Base-by-base conservation (phyloP, 176 grass and related monocot species). In the Avena eriantha region DNA sequence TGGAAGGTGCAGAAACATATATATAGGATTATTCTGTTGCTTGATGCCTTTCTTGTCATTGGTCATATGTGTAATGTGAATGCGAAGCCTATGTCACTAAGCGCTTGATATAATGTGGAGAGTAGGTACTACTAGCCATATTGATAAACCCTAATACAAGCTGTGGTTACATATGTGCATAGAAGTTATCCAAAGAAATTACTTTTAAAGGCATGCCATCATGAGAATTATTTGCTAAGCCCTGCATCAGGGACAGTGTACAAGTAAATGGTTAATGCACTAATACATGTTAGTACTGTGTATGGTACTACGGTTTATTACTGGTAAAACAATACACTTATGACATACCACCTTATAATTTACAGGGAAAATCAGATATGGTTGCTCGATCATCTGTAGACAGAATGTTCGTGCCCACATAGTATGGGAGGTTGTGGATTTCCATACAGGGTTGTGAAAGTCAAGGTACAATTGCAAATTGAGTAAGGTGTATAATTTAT, bases 91-190 rank as follows among this genome's bases (percentile, higher is more conserved):
- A 23, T 72, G 10, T 17, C 70, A 84, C 24, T 33, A 61, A 74
- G 29, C 16, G 1, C 7, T 34, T 75, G 39, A 48, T 18, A 84
- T 12, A 76, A 48, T 50, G 56, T 51, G 59, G 33, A 59, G 13
- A 54, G 22, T 31, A 46, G 22, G 19, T 83, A 84, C 11, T 61
- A 34, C 56, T 21, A 60, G 2, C 10, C 75, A 84, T 21, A 75
- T 22, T 61, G 23, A n/a, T 50, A 76, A 76, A 76, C 19, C 82
- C 29, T 50, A 11, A 43, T 51, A 84, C 19, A 76, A 59, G 57
- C 8, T n/a, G 10, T 84, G 36, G 34, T 59, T 49, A 84, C 18
- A 41, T 51, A 50, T 46, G 58, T 63, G 46, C 56, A 76, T 22
- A 76, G 19, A 33, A 48, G 60, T 31, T 21, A n/a, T 36, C 10